Percentiles rank a stretch among this genome's conserved stretches.
These are phyloP conservation scores for Kewa caespitosa DNA, from an alignment of 179 eudicot genomes.

Conservation along the genomic window DNA sequence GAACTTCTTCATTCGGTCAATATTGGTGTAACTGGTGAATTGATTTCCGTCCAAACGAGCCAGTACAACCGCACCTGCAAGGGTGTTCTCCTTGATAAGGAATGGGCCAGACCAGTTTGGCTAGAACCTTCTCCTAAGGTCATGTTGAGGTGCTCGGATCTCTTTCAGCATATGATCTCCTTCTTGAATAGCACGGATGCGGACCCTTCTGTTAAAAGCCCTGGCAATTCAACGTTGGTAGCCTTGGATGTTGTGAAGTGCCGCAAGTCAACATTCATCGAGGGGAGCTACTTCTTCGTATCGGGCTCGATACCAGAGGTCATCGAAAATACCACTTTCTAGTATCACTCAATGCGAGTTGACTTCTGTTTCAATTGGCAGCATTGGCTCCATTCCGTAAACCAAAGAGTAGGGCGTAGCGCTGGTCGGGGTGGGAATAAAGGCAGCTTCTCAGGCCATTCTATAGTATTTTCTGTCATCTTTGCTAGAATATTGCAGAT, in stretches of 20 bases:
- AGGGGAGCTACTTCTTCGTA: background rate
- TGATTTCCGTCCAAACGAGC: background rate
- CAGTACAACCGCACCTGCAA: background rate
- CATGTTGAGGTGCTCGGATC: too few relatives aligned
- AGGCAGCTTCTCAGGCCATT: background rate
- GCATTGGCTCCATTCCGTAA: too few relatives aligned
- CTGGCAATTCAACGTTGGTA: too few relatives aligned
- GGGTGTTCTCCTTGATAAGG: background rate
- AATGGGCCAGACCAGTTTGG: too few relatives aligned
- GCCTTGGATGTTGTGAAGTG: too few relatives aligned
- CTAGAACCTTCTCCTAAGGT: too few relatives aligned
- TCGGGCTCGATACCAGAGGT: background rate
- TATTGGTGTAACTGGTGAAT: background rate
- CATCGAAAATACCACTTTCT: background rate
- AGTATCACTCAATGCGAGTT: background rate
- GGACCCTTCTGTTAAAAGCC: too few relatives aligned
- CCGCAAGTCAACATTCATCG: too few relatives aligned
- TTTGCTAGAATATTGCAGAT: background rate
- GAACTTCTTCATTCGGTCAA: background rate
- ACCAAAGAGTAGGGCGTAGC: slow-evolving; percentile 6
- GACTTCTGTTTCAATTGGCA: too few relatives aligned
- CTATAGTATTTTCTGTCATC: background rate
- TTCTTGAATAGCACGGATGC: too few relatives aligned
- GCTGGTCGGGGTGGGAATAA: background rate
- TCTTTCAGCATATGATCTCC: too few relatives aligned